These are phyloP conservation scores for Phytophthora litchii DNA, from an alignment of 352 stramenopile genomes.

Conservation along the genomic window DNA sequence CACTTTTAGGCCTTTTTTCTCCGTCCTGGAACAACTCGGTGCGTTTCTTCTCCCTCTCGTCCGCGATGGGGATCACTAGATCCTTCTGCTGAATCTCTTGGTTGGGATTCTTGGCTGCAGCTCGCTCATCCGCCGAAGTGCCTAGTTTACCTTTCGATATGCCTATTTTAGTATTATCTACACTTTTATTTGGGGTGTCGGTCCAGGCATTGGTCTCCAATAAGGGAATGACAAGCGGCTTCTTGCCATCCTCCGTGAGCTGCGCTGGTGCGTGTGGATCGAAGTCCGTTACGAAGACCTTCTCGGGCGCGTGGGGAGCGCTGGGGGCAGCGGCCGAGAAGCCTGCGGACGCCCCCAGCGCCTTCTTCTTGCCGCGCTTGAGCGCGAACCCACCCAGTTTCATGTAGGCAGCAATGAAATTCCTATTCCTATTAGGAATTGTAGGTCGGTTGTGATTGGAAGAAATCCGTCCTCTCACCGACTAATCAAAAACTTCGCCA, in stretches of 20 bases:
- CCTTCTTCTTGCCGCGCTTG: slow-evolving; percentile 72
- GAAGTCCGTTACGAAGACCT: slow-evolving; percentile 83
- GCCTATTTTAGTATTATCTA: not conserved
- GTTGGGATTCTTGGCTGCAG: slow-evolving; percentile 28
- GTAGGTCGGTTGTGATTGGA: no score
- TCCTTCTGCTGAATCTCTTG: slow-evolving; percentile 11
- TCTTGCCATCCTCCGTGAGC: slow-evolving; percentile 34
- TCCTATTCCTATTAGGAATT: no score
- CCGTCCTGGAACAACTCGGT: slow-evolving; percentile 47
- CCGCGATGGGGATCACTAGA: slow-evolving; percentile 65
- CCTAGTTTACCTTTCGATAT: slow-evolving; percentile 3
- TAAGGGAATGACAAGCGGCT: slow-evolving; percentile 73
- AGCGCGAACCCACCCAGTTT: slow-evolving; percentile 71
- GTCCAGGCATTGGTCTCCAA: slow-evolving; percentile 69
- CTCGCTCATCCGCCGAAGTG: slow-evolving; percentile 40
- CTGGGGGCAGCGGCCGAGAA: slow-evolving; percentile 17
- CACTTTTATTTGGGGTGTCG: not conserved
- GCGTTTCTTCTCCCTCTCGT: slow-evolving; percentile 26
- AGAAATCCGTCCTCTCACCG: no score
- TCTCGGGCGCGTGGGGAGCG: slow-evolving; percentile 30
- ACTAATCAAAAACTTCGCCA: no score
- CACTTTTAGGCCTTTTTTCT: slow-evolving; percentile 20
- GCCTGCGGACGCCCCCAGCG: slow-evolving; percentile 32
- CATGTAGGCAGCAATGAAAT: no score
- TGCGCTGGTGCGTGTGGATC: slow-evolving; percentile 44